Conservation (phyloP, 2,329 filamentous ascomycete genomes). For the Curvularia sp. region DNA sequence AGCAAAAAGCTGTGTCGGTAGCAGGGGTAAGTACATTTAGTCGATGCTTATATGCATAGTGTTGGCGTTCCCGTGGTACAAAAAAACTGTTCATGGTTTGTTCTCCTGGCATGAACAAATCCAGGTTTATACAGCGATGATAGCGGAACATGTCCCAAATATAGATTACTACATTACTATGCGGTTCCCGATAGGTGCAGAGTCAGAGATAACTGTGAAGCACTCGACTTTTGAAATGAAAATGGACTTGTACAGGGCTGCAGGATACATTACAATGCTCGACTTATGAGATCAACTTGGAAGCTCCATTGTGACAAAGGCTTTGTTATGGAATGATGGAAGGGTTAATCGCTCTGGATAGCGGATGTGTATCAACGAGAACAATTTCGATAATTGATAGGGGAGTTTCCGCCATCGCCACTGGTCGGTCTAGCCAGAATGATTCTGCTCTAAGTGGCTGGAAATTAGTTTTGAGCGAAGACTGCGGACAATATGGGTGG, state of each 20-base stretch:
- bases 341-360: no score
- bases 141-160: background rate
- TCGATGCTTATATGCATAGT: slow-evolving; percentile 6
- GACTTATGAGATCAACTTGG: no score
- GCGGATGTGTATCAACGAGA: no score
- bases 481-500: background rate
- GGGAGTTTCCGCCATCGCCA: no score
- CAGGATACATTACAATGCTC: no score
- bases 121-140: background rate
- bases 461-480: background rate
- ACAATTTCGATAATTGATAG: no score
- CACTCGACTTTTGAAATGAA: background rate
- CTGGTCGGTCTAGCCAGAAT: no score
- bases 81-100: background rate
- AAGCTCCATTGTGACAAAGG: no score
- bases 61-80: slow-evolving; percentile 2
- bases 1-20: background rate
- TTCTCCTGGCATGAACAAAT: background rate
- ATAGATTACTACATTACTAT: background rate
- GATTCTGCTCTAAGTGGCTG: no score
- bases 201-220: background rate
- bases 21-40: background rate
- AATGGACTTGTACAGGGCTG: no score
- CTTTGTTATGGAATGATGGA: no score
- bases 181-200: background rate